Percentiles rank a stretch among this genome's conserved stretches.
Conservation (phyloP, 768 basidiomycete genomes). For the Boletus rubropictus region DNA sequence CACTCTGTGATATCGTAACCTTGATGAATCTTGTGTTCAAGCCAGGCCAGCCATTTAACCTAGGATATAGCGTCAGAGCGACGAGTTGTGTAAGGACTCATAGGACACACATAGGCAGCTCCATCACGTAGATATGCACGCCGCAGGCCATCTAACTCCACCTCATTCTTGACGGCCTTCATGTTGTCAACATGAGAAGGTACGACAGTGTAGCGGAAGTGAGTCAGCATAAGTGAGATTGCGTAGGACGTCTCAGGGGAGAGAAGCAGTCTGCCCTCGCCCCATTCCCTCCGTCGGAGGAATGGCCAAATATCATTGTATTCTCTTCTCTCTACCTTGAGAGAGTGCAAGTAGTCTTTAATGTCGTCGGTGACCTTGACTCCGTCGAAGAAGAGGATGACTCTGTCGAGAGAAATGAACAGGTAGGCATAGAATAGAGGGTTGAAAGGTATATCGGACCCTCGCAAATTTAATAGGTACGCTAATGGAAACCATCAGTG, state of each 20-base stretch:
- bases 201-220: conserved; percentile 69
- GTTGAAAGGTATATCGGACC: conserved; percentile 85
- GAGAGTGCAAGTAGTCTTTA: conserved; percentile 48
- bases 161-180: conserved; percentile 85
- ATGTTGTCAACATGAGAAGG: conserved; percentile 68
- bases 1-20: conserved; percentile 87
- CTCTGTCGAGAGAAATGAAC: conserved; percentile 57
- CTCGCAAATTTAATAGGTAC: conserved; percentile 84
- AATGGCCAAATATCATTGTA: conserved; percentile 81
- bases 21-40: conserved; percentile 71
- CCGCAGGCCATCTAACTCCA: conserved; percentile 77
- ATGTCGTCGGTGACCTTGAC: conserved; percentile 59
- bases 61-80: conserved; percentile 23
- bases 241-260: conserved; percentile 74
- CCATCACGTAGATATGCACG: conserved; percentile 89
- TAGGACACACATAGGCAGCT: conserved; percentile 62
- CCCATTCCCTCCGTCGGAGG: conserved; percentile 69
- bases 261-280: conserved; percentile 74
- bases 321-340: conserved; percentile 53
- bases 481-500: conserved; percentile 39
- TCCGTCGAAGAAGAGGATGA: conserved; percentile 72
- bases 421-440: conserved; percentile 90
- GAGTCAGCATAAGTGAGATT: conserved; percentile 79
- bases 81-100: conserved; percentile 5
- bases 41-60: conserved; percentile 85